Conservation (phyloP, 441 rosid genomes). For the Aquilaria agallochum region DNA sequence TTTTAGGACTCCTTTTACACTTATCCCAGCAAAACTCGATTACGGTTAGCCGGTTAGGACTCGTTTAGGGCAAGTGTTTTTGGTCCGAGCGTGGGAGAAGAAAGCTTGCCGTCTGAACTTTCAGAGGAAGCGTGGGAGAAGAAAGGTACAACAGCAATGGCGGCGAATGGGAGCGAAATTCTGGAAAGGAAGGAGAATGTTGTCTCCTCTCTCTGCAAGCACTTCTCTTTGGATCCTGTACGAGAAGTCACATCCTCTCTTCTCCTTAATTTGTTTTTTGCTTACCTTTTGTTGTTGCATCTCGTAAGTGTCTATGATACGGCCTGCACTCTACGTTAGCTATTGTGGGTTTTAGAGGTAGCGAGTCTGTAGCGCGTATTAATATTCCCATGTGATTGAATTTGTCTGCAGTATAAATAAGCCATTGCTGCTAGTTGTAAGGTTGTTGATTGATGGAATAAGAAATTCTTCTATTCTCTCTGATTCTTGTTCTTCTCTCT, state of each 20-base stretch:
- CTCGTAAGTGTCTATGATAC: background rate
- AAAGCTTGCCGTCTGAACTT: background rate
- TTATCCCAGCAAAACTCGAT: no score
- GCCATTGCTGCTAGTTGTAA: no score
- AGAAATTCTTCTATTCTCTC: no score
- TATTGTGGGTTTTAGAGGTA: no score
- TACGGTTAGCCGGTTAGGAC: no score
- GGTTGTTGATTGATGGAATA: no score
- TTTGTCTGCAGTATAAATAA: no score
- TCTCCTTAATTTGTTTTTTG: background rate
- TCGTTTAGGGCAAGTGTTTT: no score
- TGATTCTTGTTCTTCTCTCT: no score
- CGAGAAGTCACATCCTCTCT: slow-evolving; percentile 19
- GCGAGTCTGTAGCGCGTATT: no score
- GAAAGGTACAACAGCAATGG: slow-evolving; percentile 7
- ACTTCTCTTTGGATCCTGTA: slow-evolving; percentile 53
- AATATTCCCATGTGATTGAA: no score
- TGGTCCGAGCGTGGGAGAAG: background rate
- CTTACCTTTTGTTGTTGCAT: slow-evolving; percentile 1
- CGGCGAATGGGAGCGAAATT: slow-evolving; percentile 12
- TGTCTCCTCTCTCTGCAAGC: slow-evolving; percentile 50
- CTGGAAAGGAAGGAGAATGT: slow-evolving; percentile 41
- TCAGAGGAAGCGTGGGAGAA: background rate
- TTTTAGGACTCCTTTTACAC: no score
- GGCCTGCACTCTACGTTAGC: background rate